Base-by-base conservation (phyloP, 1,284 basidiomycete species). In the Amylostereum areolatum region DNA sequence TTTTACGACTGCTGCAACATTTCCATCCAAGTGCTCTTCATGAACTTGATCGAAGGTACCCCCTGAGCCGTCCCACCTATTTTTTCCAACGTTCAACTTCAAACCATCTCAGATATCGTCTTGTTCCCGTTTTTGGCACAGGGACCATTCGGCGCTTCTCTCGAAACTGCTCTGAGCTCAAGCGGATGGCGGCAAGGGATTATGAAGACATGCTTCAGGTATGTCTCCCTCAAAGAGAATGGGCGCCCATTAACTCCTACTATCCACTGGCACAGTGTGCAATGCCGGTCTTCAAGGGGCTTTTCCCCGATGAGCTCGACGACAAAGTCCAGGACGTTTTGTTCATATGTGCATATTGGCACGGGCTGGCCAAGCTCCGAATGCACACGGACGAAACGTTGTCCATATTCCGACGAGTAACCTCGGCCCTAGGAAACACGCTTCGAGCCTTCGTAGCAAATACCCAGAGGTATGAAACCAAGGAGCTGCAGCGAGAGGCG, bases 311-410 rank as follows among this genome's bases (percentile, higher is more conserved):
- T 4, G 48, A 45, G 6, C 55, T 60, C 40, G 52, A 65, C 41
- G 40, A 45, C 1, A 31, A 32, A 2, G 47, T 65, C 4, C 27
- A 49, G 10, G 47, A 55, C 2, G 49, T 67, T 0, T 52, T 67
- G 0, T 66, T 55, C 48, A 27, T 42, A 1, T 28, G 57, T 3
- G 58, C 57, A 0, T 44, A 58, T 10, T 63, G 62, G 61, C 65
- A 67, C 44, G 58, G 52, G 1, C 44, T 63, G 1, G 61, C 62
- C 0, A 66, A 66, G 48, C 53, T 66, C 27, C 57, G 62, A 1
- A 47, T 65, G 32, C 65, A 66, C 34, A 65, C 62, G 8, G 57
- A 60, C 6, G 42, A 28, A 0, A 60, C 62, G 0, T 41, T 65
- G 1, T 30, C 8, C 1, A 32, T 52, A 25, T 51, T 64, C 9